phyloP scores from a whole-genome alignment of 73 alveolate genomes.

The Paramecium pentaurelia region DNA sequence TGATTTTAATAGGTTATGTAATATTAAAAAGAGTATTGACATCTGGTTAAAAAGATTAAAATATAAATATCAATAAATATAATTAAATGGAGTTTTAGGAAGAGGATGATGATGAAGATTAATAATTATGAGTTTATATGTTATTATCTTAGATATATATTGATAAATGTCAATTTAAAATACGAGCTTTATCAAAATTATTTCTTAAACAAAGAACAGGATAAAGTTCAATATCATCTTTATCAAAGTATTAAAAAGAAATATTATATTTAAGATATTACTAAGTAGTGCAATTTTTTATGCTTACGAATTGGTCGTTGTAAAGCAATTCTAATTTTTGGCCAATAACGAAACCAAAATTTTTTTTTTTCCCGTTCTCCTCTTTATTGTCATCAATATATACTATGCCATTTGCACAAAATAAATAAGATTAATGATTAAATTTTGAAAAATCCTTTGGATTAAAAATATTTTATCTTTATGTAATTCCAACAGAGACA shows the following conservation, averaged over 20 bases:
- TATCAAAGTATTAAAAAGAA: not conserved
- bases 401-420: not conserved
- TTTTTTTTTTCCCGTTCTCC: not conserved
- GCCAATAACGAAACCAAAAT: constrained; percentile 32
- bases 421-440: not conserved
- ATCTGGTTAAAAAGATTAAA: not conserved
- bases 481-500: not conserved
- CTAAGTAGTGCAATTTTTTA: not conserved
- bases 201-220: not conserved
- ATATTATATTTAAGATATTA: not conserved
- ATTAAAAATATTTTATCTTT: not conserved
- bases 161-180: not conserved
- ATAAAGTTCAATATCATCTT: not conserved
- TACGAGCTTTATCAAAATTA: not conserved
- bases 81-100: constrained; percentile 24
- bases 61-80: not conserved
- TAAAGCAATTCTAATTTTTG: constrained; percentile 6
- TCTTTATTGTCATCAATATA: not conserved
- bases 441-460: not conserved
- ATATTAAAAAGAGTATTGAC: not conserved
- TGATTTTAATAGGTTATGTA: not conserved
- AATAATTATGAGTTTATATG: constrained; percentile 4
- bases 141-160: not conserved
- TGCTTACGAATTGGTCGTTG: not conserved
- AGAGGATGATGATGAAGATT: not conserved